These are phyloP conservation scores for Claviceps sp. DNA, from an alignment of 2,329 filamentous ascomycete genomes.

Conservation along the genomic window DNA sequence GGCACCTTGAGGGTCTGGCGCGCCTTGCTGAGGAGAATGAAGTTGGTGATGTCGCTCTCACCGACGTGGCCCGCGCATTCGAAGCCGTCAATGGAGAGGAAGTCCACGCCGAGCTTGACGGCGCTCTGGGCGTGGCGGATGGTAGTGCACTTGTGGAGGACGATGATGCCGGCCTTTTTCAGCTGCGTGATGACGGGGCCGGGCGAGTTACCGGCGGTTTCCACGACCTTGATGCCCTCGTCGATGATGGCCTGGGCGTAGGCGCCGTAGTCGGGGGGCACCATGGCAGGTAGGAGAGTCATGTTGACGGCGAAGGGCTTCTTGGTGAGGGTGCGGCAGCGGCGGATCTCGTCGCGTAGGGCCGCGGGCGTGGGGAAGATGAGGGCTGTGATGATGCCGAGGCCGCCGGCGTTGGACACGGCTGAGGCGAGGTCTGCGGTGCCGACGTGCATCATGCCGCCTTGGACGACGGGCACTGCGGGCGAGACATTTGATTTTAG, in stretches of 20 bases:
- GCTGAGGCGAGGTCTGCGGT: constrained; percentile 67
- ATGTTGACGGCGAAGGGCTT: constrained; percentile 88
- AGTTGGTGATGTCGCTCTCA: constrained; percentile 79
- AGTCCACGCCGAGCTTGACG: constrained; percentile 89
- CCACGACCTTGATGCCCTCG: constrained; percentile 81
- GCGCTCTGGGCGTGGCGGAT: constrained; percentile 87
- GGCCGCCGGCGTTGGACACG: constrained; percentile 68
- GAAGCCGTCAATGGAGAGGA: constrained; percentile 92
- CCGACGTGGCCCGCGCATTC: constrained; percentile 89
- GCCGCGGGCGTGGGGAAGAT: constrained; percentile 88
- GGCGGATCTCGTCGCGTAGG: constrained; percentile 83
- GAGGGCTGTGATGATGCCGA: constrained; percentile 74
- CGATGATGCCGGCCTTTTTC: constrained; percentile 63
- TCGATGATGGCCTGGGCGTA: constrained; percentile 90
- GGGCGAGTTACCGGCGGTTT: constrained; percentile 80
- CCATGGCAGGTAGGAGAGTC: constrained; percentile 79
- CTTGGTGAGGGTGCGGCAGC: constrained; percentile 65
- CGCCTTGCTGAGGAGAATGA: constrained; percentile 74
- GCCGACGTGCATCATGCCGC: constrained; percentile 78
- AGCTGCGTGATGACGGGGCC: constrained; percentile 82
- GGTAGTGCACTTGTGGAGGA: constrained; percentile 96
- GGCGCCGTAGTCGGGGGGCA: constrained; percentile 81
- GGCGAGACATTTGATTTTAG: not conserved
- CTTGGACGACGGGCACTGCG: constrained; percentile 67
- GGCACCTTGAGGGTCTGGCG: constrained; percentile 73